Evolutionary conservation across 139 green algal genomes (phyloP), one percentile per base, ranked within the genome.

Genomic region (Volvox reticuliferus): DNA sequence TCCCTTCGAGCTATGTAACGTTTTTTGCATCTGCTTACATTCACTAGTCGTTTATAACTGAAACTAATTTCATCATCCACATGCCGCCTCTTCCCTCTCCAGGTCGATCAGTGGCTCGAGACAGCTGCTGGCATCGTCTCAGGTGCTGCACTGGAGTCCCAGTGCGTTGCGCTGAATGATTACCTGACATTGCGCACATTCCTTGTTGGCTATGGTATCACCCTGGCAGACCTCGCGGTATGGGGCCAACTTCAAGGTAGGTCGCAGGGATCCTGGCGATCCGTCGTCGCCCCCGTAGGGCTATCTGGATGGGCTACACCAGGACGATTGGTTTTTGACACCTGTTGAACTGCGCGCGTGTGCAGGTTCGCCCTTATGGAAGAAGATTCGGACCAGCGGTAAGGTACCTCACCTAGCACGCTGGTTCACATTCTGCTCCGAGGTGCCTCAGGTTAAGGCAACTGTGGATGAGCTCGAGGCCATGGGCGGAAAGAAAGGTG

Each of bases 51-150:
- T n/a, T n/a, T n/a, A 9, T 55, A 9, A 55, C 44, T 55, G 9
- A 55, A 55, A 55, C 44, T 55, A 9, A 55, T 73, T 73, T 28
- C 21, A 5, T 73, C 16, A 5, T 12, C 65, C 65, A 9, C 65
- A 9, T 73, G 65, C 21, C 65, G 12, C 71, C 6, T 79, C 2
- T 20, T 36, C 71, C 24, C 2, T 30, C 2, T 20, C 5, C 89
- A 97, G 94, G 94, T 99, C 0, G 97, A 99, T 87, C 88, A 97
- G 35, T 98, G 96, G 96, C 84, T 99, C 9, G 98, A 99, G 21
- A 97, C 95, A 65, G 86, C 87, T 22, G 26, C 83, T 0, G 75
- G 87, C 30, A 91, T 99, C 20, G 94, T 95, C 2, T 88, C 93
- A 17, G 96, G 97, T 20, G 79, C 91, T 0, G 92, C 75, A 12